Base-by-base conservation (phyloP, 1,139 yeast genomes). In the Candida neerlandica region DNA sequence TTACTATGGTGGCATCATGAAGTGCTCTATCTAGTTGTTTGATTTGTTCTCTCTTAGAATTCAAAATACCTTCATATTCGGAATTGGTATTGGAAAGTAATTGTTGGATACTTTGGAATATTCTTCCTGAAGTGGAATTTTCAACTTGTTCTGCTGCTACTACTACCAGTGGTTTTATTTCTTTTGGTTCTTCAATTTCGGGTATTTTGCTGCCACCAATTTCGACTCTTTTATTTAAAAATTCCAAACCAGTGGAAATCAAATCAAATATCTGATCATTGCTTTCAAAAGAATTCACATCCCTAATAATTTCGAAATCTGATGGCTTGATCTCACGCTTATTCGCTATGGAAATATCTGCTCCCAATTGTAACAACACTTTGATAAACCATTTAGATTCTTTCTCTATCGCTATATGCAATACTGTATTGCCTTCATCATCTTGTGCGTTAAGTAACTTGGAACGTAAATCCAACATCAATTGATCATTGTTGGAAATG, bases 371-470 rank as follows among this genome's bases (percentile, higher is more conserved):
- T 21, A 94, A 64, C 48, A 94, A 75, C 48, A 90, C 84, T 52
- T 87, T 90, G 18, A 90, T 88, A 53, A 94, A 84, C 68, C 92
- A 85, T 56, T 81, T 83, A 58, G 88, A 86, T 29, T 96, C 97
- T 46, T 86, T 80, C 61, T 96, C 85, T 0, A 96, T 95, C 0
- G 98, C 97, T 52, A 91, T 82, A 64, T 92, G 96, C 51, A 94
- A 73, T 48, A 94, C 84, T 0, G 96, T 90, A 62, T 92, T 96
- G 38, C 98, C 99, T 58, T 86, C 85, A 12, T 58, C 59, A 63
- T 92, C 98, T 56, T 85, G 87, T 2, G 84, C 79, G 63, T 92
- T 89, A 26, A 91, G 82, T 47, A 91, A 77, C 42, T 83, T 82
- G 12, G 73, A 69, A 65, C 86, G 80, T 54, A 90, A 82, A 58